Evolutionary conservation across 2,329 filamentous ascomycete genomes (phyloP).

Genomic region (Volutella citrinella): DNA sequence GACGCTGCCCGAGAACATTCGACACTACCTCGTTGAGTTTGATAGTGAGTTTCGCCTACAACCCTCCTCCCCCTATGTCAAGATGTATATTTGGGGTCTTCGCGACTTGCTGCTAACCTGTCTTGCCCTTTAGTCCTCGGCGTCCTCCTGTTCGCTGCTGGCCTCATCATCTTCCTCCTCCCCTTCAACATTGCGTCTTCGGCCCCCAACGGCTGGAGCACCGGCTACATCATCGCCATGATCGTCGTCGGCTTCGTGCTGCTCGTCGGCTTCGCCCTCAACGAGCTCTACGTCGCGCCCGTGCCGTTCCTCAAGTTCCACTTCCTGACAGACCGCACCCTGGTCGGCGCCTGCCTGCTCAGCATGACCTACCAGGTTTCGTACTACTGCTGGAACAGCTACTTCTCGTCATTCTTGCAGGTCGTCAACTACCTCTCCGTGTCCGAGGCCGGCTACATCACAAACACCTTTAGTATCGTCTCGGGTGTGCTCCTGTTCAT

Average conservation of each 20-base stretch:
- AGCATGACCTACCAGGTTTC: constrained; percentile 40
- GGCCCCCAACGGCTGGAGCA: constrained; percentile 48
- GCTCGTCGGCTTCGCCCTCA: constrained; percentile 51
- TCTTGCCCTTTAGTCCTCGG: constrained; percentile 42
- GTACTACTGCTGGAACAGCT: constrained; percentile 50
- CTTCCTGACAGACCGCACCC: constrained; percentile 47
- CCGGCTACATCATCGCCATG: constrained; percentile 54
- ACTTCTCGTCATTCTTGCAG: constrained; percentile 53
- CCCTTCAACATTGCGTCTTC: constrained; percentile 54
- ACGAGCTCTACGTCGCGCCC: constrained; percentile 53
- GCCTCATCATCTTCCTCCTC: constrained; percentile 57
- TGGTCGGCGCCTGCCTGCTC: constrained; percentile 46
- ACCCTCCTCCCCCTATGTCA: neutral
- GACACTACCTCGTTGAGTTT: constrained; percentile 53
- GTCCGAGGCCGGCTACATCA: constrained; percentile 41
- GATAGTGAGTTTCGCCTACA: constrained; percentile 46
- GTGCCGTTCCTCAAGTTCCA: constrained; percentile 52
- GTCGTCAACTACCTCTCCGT: constrained; percentile 42
- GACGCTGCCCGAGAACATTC: constrained; percentile 43
- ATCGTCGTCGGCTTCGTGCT: constrained; percentile 56
- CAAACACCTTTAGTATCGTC: constrained; percentile 46
- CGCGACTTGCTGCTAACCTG: too few relatives aligned
- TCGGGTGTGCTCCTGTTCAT: constrained; percentile 44
- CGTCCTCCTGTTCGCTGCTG: constrained; percentile 52
- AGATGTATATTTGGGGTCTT: too few relatives aligned